Evolutionary conservation across 495 filamentous ascomycete species (phyloP).

Genomic region (Parathielavia appendiculata): DNA sequence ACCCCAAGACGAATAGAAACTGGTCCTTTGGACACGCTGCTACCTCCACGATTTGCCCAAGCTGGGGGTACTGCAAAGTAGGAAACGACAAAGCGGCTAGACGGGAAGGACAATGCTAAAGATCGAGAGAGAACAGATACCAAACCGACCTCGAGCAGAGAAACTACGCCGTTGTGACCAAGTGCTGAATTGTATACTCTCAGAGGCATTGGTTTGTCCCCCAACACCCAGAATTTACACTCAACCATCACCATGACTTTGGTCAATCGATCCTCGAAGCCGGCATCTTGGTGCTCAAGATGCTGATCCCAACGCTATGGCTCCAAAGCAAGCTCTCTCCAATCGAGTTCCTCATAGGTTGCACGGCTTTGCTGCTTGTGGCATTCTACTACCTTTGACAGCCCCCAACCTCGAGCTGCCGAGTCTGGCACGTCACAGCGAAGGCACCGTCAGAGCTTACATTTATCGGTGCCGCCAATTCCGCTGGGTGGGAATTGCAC

Average conservation of each 20-base stretch:
- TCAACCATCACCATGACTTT: conserved; percentile 4
- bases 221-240: background rate
- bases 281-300: conserved; percentile 19
- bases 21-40: background rate
- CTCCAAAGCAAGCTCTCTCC: conserved; percentile 21
- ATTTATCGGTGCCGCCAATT: too few relatives aligned
- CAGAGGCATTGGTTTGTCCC: background rate
- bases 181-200: background rate
- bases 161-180: background rate
- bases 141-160: background rate
- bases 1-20: background rate
- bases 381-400: background rate
- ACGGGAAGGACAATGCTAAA: background rate
- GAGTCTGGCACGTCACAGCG: background rate
- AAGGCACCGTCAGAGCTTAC: too few relatives aligned
- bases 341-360: conserved; percentile 20
- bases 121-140: background rate
- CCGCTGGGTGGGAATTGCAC: too few relatives aligned
- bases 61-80: background rate
- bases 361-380: background rate
- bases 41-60: background rate
- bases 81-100: background rate
- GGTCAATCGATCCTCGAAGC: conserved; percentile 15
- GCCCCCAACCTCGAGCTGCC: background rate
- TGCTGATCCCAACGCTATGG: conserved; percentile 24